Evolutionary conservation across 208 protist genomes (phyloP).

Genomic region (Porcisia deanei): DNA sequence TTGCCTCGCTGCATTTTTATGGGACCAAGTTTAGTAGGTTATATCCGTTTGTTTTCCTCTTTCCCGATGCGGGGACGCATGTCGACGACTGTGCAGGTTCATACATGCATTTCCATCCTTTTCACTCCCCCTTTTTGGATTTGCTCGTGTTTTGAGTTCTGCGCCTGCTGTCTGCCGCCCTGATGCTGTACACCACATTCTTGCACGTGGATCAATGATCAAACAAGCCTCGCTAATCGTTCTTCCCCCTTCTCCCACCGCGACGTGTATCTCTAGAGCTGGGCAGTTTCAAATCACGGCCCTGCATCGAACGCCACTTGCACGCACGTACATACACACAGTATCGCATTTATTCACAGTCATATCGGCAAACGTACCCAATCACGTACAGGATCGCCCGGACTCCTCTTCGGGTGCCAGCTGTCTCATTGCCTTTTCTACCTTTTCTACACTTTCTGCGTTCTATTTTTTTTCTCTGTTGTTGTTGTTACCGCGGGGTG

Average conservation of each 20-base stretch:
- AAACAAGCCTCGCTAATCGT: neutral
- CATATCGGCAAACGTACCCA: neutral
- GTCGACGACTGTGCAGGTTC: neutral
- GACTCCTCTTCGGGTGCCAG: neutral
- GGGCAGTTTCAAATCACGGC: neutral
- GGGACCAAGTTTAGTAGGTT: neutral
- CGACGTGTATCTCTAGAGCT: conserved; percentile 1
- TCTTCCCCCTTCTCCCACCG: neutral
- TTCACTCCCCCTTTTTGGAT: neutral
- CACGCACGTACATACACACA: neutral
- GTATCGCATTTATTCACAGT: neutral
- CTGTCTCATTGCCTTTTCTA: neutral
- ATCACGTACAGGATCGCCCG: neutral
- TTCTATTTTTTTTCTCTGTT: neutral
- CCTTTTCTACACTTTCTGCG: neutral
- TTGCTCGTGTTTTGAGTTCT: neutral
- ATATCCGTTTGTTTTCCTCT: neutral
- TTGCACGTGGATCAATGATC: neutral
- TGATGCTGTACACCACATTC: neutral
- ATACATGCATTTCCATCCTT: neutral
- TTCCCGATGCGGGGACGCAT: neutral
- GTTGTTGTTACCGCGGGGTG: neutral
- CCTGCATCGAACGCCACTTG: neutral
- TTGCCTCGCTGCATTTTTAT: neutral
- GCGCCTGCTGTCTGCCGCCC: neutral